Percentiles rank a stretch among this genome's conserved stretches.
phyloP scores from a whole-genome alignment of 179 eudicot genomes.

The Beta lomatogona region DNA sequence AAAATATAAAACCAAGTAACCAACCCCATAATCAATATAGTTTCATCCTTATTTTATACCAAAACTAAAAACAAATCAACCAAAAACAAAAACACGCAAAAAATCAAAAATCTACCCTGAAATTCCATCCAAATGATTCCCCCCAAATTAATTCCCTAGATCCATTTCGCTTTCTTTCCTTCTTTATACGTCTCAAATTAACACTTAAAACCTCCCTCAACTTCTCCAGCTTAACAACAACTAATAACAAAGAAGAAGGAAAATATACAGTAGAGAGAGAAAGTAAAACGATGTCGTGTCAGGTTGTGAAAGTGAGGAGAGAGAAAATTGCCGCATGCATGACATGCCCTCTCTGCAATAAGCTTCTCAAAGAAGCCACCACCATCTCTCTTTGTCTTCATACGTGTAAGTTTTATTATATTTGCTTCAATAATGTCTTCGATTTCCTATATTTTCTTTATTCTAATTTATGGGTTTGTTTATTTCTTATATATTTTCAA shows the following conservation, averaged over 20 bases:
- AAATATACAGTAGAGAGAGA: not conserved
- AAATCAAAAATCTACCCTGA: constrained; percentile 1
- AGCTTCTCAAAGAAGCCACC: constrained; percentile 42
- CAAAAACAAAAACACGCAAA: not conserved
- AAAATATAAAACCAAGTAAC: not conserved
- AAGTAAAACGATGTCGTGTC: constrained; percentile 24
- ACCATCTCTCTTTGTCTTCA: constrained; percentile 54
- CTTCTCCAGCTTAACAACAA: not conserved
- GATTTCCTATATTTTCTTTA: not conserved
- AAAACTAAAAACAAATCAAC: not conserved
- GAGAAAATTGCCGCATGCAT: constrained; percentile 46
- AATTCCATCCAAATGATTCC: not conserved
- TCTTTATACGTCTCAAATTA: constrained; percentile 7
- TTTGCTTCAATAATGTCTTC: not conserved
- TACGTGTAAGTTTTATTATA: constrained; percentile 33
- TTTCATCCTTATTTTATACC: not conserved
- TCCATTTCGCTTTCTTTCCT: constrained; percentile 17
- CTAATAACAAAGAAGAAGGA: no score
- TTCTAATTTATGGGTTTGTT: constrained; percentile 26
- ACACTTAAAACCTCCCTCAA: not conserved
- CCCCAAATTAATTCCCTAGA: constrained; percentile 5
- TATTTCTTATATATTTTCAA: constrained; percentile 11
- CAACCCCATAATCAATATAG: not conserved
- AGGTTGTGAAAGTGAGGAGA: constrained; percentile 38
- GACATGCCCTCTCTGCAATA: constrained; percentile 47